Evolutionary conservation across 495 filamentous ascomycete species (phyloP), one percentile per base, ranked within the genome.

Genomic region (Penicillium maclennaniae): DNA sequence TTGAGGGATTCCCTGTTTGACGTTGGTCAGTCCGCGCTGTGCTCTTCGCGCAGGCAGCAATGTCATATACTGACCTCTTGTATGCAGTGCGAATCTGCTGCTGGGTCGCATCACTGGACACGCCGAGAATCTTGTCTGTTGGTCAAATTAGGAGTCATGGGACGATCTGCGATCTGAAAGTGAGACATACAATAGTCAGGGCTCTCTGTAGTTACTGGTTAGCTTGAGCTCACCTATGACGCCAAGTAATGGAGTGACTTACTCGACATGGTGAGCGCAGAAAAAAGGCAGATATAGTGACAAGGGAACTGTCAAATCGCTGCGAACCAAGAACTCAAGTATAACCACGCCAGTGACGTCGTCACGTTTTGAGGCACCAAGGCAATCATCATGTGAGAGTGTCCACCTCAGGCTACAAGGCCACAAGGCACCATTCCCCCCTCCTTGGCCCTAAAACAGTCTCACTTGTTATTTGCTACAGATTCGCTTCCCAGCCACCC

Each of bases 1-100:
- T 92, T 93, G 21, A 98, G 82, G 14, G 93, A 95, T 63, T 90
- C 89, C 69, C 91, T 96, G 61, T 8, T 34, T 15, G 14, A 20
- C 21, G 10, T 28, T 31, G 47, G 34, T 49, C 57, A 48, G 57
- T 40, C 43, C 16, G 40, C 10, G 27, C 10, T 34, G 8, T 14
- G 9, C 8, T 34, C 9, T 34, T 1, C 8, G 14, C 4, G 15
- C 31, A 0, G 31, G 31, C 14, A 14, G 31, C 31, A 12, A 14
- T 12, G 14, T 14, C 31, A 14, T 45, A 39, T 43, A 43, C 62
- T 31, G 57, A 91, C 88, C 85, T 84, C 70, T 98, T 98, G 73
- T 97, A 98, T 47, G 91, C 93, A 75, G 86, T 89, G 56, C 95
- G 89, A 65, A 98, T 90, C 64, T 98, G 87, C 65, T 87, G 83